Percentiles rank a stretch among this genome's conserved stretches.
Evolutionary conservation across 2,329 filamentous ascomycete species (phyloP).

Genomic region (Microdochium nivale): DNA sequence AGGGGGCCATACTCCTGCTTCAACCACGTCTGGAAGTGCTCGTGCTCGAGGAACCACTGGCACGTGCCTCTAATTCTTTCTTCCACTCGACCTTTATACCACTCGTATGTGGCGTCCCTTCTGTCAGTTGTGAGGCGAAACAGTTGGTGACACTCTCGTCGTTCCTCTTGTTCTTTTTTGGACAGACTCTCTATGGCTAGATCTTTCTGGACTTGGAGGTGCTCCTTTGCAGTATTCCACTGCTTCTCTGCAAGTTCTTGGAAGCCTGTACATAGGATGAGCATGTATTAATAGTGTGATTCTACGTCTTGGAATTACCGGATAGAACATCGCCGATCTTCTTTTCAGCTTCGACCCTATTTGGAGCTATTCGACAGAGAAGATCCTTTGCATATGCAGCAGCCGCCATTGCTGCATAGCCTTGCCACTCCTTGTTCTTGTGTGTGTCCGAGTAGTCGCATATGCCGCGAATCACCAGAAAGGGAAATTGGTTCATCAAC

Average conservation of each 20-base stretch:
- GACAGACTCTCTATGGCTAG: background rate
- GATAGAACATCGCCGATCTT: background rate
- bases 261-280: background rate
- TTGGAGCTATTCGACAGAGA: background rate
- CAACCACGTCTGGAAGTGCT: slow-evolving; percentile 19
- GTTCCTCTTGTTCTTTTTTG: background rate
- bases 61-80: slow-evolving; percentile 18
- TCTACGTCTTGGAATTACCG: background rate
- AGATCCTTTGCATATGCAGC: slow-evolving; percentile 15
- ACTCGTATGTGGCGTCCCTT: slow-evolving; percentile 15
- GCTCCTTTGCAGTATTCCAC: background rate
- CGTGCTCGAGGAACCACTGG: slow-evolving; percentile 22
- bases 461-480: slow-evolving; percentile 21
- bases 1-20: slow-evolving; percentile 16
- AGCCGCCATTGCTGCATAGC: slow-evolving; percentile 13
- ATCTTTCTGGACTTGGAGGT: background rate
- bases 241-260: background rate
- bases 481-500: slow-evolving; percentile 18
- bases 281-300: background rate
- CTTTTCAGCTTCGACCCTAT: background rate
- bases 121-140: background rate
- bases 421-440: slow-evolving; percentile 15
- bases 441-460: slow-evolving; percentile 21
- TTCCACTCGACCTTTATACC: slow-evolving; percentile 18
- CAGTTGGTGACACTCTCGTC: background rate